Percentiles rank a stretch among this genome's conserved stretches.
Conservation (phyloP, 2,329 filamentous ascomycete genomes). For the Colletotrichum lindemuthianum region DNA sequence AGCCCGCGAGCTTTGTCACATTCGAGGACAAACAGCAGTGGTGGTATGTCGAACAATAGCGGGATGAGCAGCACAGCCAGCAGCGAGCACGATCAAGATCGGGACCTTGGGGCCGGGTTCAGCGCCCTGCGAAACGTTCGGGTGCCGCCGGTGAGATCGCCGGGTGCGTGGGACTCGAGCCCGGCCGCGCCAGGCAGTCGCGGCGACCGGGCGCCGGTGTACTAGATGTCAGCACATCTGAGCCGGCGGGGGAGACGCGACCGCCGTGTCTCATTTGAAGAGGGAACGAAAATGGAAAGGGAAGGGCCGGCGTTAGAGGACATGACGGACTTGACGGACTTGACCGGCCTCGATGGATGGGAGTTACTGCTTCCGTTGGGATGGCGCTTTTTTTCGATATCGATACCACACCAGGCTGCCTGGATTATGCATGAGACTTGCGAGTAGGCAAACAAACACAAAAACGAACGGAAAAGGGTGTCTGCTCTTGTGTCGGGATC, state of each 20-base stretch:
- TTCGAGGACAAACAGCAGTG: constrained; percentile 47
- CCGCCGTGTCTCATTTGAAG: too few species aligned
- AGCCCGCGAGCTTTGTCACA: constrained; percentile 41
- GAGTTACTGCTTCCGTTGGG: constrained; percentile 11
- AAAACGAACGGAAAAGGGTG: constrained; percentile 5
- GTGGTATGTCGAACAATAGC: constrained; percentile 48
- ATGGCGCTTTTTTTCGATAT: constrained; percentile 28
- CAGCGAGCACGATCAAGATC: constrained; percentile 35
- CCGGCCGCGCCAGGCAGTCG: constrained; percentile 26
- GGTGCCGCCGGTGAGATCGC: constrained; percentile 31
- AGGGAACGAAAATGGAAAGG: too few species aligned
- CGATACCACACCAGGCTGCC: constrained; percentile 30
- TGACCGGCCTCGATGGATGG: constrained; percentile 1
- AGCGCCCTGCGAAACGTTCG: constrained; percentile 34
- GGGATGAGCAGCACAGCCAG: constrained; percentile 41
- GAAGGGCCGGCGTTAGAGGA: not conserved
- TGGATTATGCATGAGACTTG: constrained; percentile 15
- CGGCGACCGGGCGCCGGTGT: constrained; percentile 33
- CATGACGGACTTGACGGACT: not conserved
- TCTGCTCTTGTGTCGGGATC: not conserved
- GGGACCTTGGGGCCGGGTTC: constrained; percentile 30
- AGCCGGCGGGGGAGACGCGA: not conserved
- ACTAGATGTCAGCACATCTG: constrained; percentile 6
- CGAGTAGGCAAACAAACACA: not conserved
- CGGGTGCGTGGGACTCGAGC: constrained; percentile 31